Evolutionary conservation across 352 stramenopile genomes (phyloP), one percentile per base, ranked within the genome.

Genomic region (Pythium phragmitis): DNA sequence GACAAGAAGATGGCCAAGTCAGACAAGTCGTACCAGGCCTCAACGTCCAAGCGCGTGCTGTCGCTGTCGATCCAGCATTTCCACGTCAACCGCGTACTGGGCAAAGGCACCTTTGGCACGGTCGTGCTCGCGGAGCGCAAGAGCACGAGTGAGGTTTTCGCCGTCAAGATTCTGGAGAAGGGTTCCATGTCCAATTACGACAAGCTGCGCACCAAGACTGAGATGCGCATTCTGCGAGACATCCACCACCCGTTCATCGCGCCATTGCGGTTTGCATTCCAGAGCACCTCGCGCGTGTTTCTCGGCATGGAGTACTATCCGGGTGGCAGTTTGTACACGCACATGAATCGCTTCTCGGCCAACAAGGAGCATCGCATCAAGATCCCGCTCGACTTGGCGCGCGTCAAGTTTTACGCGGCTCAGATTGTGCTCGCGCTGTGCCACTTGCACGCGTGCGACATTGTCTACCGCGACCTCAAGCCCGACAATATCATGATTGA

Each of bases 401-500:
- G 90, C 30, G 87, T 95, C 14, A 87, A 82, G 48, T 95, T 98
- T 54, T 98, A 98, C 70, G 76, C 83, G 9, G 92, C 94, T 48
- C 93, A 98, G 77, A 97, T 98, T 56, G 83, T 94, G 39, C 74
- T 97, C 0, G 94, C 87, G 30, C 75, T 98, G 34, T 95, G 85
- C 39, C 90, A 97, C 65, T 56, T 98, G 16, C 94, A 98, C 70
- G 83, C 89, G 12, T 94, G 87, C 54, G 90, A 98, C 74, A 97
- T 98, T 69, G 89, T 98, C 13, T 98, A 98, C 73, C 86, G 84
- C 54, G 96, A 99, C 61, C 69, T 98, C 21, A 99, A 99, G 63
- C 96, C 96, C 2, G 93, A 98, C 66, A 98, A 98, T 71, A 91
- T 98, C 50, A 96, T 98, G 74, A 87, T 98, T 49, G 95, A 98